Base-by-base conservation (phyloP, 2,329 filamentous ascomycete species). In the Ceratocystis lukuohia region DNA sequence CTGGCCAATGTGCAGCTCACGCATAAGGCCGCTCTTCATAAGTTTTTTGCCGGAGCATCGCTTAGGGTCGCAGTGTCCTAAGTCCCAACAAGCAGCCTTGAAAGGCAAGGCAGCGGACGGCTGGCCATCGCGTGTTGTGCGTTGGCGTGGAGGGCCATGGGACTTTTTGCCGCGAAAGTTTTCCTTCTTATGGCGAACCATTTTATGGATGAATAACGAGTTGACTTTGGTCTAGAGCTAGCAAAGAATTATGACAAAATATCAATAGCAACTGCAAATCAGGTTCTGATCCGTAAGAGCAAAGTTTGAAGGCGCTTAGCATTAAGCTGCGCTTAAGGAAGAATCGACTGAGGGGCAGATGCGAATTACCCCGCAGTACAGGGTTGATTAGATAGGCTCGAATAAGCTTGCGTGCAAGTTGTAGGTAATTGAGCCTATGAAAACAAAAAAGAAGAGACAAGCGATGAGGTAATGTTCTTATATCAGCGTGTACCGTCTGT, bases 171-270 rank as follows among this genome's bases (percentile, higher is more conserved):
- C 88, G 74, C 88, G 84, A 74, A 86, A 84, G 71, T 82, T 82
- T 77, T 96, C 92, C 77, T 97, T 97, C 78, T 96, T 97, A 77
- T 96, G 93, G 68, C 93, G 90, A 65, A 96, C 91, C 92, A 96
- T 96, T 25, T 12, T 59, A 17, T 17, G 7, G 56, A 7, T 22
- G 15, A 1, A 17, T 30, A 30, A 57, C 12, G 5, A 57, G 17
- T 6, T 33, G 22, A 25, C 17, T 28, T 12, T 41, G 33, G 33
- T 30, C 12, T 37, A 44, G 28, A 48, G 28, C n/a, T 33, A 30
- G 41, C 15, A 20, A 20, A 59, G 46, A 48, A 65, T 2, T 57
- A 4, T 61, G 8, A 15, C 22, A n/a, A 53, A 25, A 41, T 15
- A 10, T 53, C 56, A 37, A 20, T 8, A 15, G 3, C 5, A 37